Conservation (phyloP, 306 rosid genomes). For the Cicer chorassanicum region DNA sequence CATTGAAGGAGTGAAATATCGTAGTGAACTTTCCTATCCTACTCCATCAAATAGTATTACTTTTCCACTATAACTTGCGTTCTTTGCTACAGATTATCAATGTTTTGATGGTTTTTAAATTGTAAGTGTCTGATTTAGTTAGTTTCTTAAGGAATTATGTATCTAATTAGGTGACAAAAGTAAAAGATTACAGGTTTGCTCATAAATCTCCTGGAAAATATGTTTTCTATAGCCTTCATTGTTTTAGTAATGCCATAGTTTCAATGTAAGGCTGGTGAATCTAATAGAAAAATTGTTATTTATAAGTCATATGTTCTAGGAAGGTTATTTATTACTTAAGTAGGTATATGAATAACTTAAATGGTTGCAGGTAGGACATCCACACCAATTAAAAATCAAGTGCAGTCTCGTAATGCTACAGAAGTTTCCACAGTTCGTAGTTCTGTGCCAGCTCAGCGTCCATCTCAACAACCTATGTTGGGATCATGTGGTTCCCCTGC, state of each 20-base stretch:
- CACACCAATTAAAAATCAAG: constrained; percentile 46
- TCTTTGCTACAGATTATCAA: constrained; percentile 11
- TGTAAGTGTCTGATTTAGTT: background rate
- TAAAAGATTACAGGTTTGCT: background rate
- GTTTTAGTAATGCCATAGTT: constrained; percentile 14
- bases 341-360: constrained; percentile 34
- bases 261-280: background rate
- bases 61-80: background rate
- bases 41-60: background rate
- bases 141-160: constrained; percentile 16
- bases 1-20: background rate
- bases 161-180: background rate
- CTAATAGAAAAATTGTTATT: constrained; percentile 10
- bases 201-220: constrained; percentile 11
- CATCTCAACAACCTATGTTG: constrained; percentile 52
- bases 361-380: constrained; percentile 52
- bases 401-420: constrained; percentile 37
- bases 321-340: constrained; percentile 27
- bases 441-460: constrained; percentile 46
- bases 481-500: constrained; percentile 50
- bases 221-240: background rate
- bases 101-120: constrained; percentile 3
- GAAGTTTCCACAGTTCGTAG: constrained; percentile 47
- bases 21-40: background rate
- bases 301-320: background rate